Conservation (phyloP, 2,329 filamentous ascomycete genomes). For the Sporothrix inflata region DNA sequence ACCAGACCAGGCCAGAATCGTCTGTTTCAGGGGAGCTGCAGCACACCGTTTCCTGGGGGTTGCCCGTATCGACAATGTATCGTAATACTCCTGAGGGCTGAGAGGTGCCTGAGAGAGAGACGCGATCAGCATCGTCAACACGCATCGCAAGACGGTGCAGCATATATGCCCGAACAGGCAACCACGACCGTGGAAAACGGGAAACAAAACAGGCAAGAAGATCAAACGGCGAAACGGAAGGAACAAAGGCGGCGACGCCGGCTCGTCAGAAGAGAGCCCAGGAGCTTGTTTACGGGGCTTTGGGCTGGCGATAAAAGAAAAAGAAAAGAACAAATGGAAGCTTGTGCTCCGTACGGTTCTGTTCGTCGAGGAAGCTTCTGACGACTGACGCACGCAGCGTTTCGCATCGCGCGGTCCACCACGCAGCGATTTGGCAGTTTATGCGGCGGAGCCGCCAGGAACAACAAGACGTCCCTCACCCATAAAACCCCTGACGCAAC, state of each 20-base stretch:
- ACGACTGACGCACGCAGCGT: conserved; percentile 31
- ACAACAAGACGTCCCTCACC: conserved; percentile 24
- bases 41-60: conserved; percentile 18
- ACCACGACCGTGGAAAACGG: conserved; percentile 25
- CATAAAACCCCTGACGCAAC: conserved; percentile 27
- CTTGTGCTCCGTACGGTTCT: background rate
- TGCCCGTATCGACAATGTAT: background rate
- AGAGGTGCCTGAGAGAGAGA: background rate
- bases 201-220: conserved; percentile 4
- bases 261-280: conserved; percentile 3
- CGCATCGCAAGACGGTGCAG: background rate
- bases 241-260: conserved; percentile 15
- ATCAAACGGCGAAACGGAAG: conserved; percentile 22
- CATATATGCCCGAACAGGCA: background rate
- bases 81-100: background rate
- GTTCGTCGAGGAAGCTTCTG: background rate
- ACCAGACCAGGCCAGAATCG: conserved; percentile 13
- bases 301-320: background rate
- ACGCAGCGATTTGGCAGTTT: conserved; percentile 23
- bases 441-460: conserved; percentile 29
- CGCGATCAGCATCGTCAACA: background rate
- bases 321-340: conserved; percentile 12
- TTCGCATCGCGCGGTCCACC: conserved; percentile 28
- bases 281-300: conserved; percentile 4
- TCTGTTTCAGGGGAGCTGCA: conserved; percentile 31